Base-by-base conservation (phyloP, 805 yeast species). In the Teunomyces atbi region DNA sequence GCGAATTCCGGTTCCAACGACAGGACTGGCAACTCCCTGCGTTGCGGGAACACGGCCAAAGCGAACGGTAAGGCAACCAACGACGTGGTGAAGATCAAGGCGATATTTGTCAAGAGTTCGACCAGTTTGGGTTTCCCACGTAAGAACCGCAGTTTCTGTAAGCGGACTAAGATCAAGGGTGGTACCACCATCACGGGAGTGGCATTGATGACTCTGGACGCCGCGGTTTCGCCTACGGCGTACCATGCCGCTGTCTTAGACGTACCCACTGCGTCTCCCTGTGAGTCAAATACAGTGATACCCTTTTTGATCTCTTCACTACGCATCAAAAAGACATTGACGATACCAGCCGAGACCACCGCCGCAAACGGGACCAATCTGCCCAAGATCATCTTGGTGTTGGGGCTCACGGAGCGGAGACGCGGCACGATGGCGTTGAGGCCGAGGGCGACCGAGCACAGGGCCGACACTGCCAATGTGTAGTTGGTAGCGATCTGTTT, bases 281-380 rank as follows among this genome's bases (percentile, higher is more conserved):
- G 75, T 32, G 76, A 64, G 62, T 84, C 86, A 54, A 70, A 84
- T 0, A 87, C 94, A 34, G 82, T 68, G 45, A 88, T 88, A 56
- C 96, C 96, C 60, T 84, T 86, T 56, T 82, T 82, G 61, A 94
- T 83, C 68, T 94, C 99, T 66, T 91, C 95, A 47, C 92, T 82
- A 71, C 99, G 82, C 99, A 94, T 94, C 49, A 95, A 77, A 59
- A 89, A 89, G n/a, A 94, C 97, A 56, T 94, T 94, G 33, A 90
- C 96, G 28, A 94, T 76, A 62, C 99, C 98, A 1, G 99, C 99
- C 44, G 94, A 83, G 1, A 91, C 97, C 29, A 94, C 99, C 1
- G 99, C 99, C 0, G 98, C 98, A 71, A 94, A 94, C 5, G 99
- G 99, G 10, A 94, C 96, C 47, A 94, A 75, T 55, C 99, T 83